Evolutionary conservation across 495 filamentous ascomycete genomes (phyloP), one percentile per base, ranked within the genome.

Genomic region (Friedmanniomyces simplex): DNA sequence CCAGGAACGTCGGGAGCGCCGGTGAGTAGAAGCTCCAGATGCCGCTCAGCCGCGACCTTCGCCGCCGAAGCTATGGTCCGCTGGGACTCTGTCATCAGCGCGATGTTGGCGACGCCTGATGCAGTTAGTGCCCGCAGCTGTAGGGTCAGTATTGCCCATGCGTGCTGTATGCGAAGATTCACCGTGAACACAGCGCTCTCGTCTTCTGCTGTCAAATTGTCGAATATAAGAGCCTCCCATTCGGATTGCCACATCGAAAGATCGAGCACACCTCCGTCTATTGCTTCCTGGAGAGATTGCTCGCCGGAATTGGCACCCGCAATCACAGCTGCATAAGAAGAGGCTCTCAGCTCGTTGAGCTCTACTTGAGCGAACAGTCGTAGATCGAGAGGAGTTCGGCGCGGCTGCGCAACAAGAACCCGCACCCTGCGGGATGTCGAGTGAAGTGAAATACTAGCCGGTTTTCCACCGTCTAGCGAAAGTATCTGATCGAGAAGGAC

Each of bases 321-420:
- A 45, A 16, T 11, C 25, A 52, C 36, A 42, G 52, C 16, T 50
- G 69, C 36, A 73, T 71, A 6, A 66, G 69, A 8, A 72, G 52
- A 74, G 0, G 60, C 45, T 13, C 65, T 74, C 72, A 64, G 46
- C 22, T 47, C 55, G 36, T 68, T 65, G 22, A 79, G 73, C 69
- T 79, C 77, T 20, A 79, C 74, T 54, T 79, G 77, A 46, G 77
- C 74, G 30, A 77, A 71, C 5, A 79, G 48, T 25, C 77, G 71
- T n/a, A 79, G 62, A 64, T 79, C 77, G 28, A 78, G 60, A 2
- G 72, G 54, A 0, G 73, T 77, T 0, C 72, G 69, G 1, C 69
- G 67, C 0, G 72, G 68, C 61, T 78, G 74, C 18, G 66, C 63
- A 10, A 77, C 67, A 39, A 79, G 55, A 46, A 73, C 69, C 28